These are phyloP conservation scores for Eremothecium coryli DNA, from an alignment of 1,139 yeast genomes.

Conservation along the genomic window DNA sequence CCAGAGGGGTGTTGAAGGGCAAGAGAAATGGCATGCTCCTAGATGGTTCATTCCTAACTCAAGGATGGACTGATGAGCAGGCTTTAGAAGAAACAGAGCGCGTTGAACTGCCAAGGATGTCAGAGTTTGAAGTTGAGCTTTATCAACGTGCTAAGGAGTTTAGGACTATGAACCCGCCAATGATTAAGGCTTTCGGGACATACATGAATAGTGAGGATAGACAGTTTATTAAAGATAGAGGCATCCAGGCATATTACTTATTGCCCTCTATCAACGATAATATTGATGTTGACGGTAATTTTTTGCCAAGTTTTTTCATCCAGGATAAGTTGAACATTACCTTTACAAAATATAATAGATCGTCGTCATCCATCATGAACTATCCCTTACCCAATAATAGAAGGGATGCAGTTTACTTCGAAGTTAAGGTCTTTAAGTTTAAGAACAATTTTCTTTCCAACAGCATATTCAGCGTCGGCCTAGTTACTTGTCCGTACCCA, in stretches of 20 bases:
- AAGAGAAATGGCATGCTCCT: slow-evolving; percentile 23
- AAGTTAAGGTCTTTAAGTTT: slow-evolving; percentile 53
- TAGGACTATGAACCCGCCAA: slow-evolving; percentile 34
- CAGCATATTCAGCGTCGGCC: slow-evolving; percentile 59
- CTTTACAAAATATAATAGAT: slow-evolving; percentile 35
- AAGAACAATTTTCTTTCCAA: slow-evolving; percentile 19
- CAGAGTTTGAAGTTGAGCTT: slow-evolving; percentile 29
- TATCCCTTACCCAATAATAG: slow-evolving; percentile 57
- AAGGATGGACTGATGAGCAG: slow-evolving; percentile 34
- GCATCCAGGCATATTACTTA: slow-evolving; percentile 40
- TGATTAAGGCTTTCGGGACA: slow-evolving; percentile 35
- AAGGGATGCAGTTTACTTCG: slow-evolving; percentile 61
- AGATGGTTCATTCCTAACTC: slow-evolving; percentile 32
- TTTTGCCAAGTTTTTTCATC: slow-evolving; percentile 36
- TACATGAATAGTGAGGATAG: slow-evolving; percentile 33
- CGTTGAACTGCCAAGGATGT: slow-evolving; percentile 30
- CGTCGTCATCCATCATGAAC: slow-evolving; percentile 45
- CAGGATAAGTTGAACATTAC: slow-evolving; percentile 57
- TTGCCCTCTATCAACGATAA: slow-evolving; percentile 34
- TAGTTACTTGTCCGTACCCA: slow-evolving; percentile 85
- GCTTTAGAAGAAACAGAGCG: slow-evolving; percentile 31
- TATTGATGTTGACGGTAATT: slow-evolving; percentile 30
- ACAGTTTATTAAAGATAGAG: slow-evolving; percentile 39
- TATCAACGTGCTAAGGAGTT: slow-evolving; percentile 35
- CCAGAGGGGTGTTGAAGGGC: slow-evolving; percentile 20